phyloP scores from a whole-genome alignment of 306 rosid genomes.

The Glycyrrhiza uralensis region DNA sequence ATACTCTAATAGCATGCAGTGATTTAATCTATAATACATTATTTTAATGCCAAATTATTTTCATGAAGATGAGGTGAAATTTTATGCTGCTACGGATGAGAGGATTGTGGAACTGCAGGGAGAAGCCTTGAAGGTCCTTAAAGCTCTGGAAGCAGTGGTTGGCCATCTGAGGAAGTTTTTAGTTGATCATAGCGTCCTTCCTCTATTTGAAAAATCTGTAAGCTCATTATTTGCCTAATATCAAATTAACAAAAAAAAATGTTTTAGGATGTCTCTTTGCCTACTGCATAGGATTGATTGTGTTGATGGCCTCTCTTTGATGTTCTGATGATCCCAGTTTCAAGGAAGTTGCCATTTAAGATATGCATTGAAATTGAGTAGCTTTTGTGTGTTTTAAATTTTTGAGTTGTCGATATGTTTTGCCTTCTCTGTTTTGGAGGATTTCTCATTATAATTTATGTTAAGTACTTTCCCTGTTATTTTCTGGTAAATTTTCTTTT shows the following conservation, averaged over 20 bases:
- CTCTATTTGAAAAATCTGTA: constrained; percentile 82
- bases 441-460: neutral
- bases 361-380: neutral
- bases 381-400: neutral
- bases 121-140: constrained; percentile 77
- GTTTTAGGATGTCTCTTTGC: neutral
- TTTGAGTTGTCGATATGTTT: neutral
- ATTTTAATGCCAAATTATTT: constrained; percentile 27
- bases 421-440: neutral
- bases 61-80: constrained; percentile 67
- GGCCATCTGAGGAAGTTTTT: constrained; percentile 86
- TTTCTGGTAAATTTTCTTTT: neutral
- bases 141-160: constrained; percentile 78
- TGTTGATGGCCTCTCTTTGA: neutral
- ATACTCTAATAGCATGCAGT: neutral
- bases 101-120: constrained; percentile 92
- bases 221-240: constrained; percentile 32
- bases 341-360: neutral
- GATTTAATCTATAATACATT: constrained; percentile 1
- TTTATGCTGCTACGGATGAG: constrained; percentile 66
- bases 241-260: neutral
- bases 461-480: neutral
- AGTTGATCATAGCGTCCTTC: constrained; percentile 88
- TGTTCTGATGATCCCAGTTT: constrained; percentile 4
- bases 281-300: neutral